Evolutionary conservation across 345 rosid species (phyloP).

Genomic region (Eutrema japonicum): DNA sequence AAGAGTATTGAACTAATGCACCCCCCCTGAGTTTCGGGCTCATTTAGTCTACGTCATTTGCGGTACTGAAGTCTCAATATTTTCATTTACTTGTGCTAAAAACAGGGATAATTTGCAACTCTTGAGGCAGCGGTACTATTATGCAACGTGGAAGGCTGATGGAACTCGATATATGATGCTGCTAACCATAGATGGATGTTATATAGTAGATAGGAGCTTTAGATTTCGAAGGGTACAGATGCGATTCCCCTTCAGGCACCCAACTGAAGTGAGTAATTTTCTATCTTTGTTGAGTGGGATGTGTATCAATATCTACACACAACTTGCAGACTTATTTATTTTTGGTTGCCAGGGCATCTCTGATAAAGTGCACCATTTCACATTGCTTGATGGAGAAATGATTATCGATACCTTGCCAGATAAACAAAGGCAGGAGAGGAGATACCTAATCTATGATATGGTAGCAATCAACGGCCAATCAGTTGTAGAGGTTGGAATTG

Average conservation of each 20-base stretch:
- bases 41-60: neutral
- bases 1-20: slow-evolving; percentile 17
- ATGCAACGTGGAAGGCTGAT: slow-evolving; percentile 99
- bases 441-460: slow-evolving; percentile 96
- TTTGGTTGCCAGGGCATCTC: slow-evolving; percentile 62
- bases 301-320: slow-evolving; percentile 18
- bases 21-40: neutral
- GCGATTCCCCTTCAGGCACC: slow-evolving; percentile 85
- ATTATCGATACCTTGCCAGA: slow-evolving; percentile 92
- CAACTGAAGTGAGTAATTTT: slow-evolving; percentile 65
- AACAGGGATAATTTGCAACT: slow-evolving; percentile 91
- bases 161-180: slow-evolving; percentile 99
- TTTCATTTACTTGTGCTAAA: slow-evolving; percentile 12
- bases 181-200: slow-evolving; percentile 87
- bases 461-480: slow-evolving; percentile 77
- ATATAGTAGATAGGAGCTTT: slow-evolving; percentile 84
- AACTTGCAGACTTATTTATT: slow-evolving; percentile 4
- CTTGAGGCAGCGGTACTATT: slow-evolving; percentile 89
- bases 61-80: neutral
- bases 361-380: slow-evolving; percentile 82
- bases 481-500: slow-evolving; percentile 71
- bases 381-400: slow-evolving; percentile 99
- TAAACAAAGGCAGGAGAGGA: slow-evolving; percentile 88
- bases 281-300: neutral
- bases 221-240: slow-evolving; percentile 92